Evolutionary conservation across 1,284 basidiomycete genomes (phyloP).

Genomic region (Mycosarcoma mackinlayi): DNA sequence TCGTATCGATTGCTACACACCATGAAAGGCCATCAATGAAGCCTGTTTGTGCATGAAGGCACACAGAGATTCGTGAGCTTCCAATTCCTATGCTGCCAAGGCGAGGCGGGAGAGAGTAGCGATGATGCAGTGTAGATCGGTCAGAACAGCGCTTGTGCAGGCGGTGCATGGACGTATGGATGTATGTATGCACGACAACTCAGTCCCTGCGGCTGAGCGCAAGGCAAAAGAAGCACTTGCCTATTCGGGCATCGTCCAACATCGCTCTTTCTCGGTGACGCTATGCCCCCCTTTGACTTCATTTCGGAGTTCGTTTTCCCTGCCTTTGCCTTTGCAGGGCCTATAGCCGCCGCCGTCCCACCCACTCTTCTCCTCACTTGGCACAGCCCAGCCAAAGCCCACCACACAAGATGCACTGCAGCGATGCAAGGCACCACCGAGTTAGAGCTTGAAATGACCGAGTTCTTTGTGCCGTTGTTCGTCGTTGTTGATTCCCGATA

Average conservation of each 20-base stretch:
- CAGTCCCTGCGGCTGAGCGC: conserved; percentile 9
- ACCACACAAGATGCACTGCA: background rate
- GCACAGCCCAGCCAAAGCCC: background rate
- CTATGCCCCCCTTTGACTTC: background rate
- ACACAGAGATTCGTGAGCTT: too few species aligned
- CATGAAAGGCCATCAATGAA: too few species aligned
- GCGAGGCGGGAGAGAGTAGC: background rate
- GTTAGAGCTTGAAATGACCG: conserved; percentile 20
- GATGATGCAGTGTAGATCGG: conserved; percentile 37
- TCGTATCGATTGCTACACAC: background rate
- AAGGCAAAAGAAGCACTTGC: conserved; percentile 17
- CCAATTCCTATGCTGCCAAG: background rate
- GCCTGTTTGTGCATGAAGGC: too few species aligned
- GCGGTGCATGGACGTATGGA: too few species aligned
- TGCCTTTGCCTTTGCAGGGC: background rate
- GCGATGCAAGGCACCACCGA: background rate
- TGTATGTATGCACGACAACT: conserved; percentile 21
- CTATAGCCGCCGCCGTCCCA: too few species aligned
- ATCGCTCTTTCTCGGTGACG: conserved; percentile 4
- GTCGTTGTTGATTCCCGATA: background rate
- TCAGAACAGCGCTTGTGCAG: conserved; percentile 27
- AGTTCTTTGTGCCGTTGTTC: background rate
- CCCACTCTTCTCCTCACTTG: too few species aligned
- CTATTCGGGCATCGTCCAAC: conserved; percentile 11
- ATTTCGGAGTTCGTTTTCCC: conserved; percentile 15